These are phyloP conservation scores for Sarocladium strictum DNA, from an alignment of 2,329 filamentous ascomycete species.

Conservation along the genomic window DNA sequence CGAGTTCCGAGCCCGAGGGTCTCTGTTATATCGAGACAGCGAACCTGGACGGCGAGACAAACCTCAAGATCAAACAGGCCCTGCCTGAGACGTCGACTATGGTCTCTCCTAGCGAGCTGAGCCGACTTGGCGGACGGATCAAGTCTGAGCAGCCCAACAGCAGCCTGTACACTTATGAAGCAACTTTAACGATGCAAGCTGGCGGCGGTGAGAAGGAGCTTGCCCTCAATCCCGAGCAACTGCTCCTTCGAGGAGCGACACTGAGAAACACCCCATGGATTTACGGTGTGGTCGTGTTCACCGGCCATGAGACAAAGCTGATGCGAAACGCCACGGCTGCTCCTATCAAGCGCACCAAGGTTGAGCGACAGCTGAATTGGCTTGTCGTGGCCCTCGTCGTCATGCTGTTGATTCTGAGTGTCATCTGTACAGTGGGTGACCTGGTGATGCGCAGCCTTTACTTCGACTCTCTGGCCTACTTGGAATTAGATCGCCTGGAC, in stretches of 20 bases:
- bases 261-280: conserved; percentile 96
- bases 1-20: conserved; percentile 94
- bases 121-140: conserved; percentile 76
- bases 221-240: conserved; percentile 82
- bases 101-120: conserved; percentile 81
- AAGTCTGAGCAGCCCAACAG: conserved; percentile 97
- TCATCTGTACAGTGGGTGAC: conserved; percentile 88
- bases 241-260: conserved; percentile 87
- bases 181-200: conserved; percentile 83
- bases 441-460: conserved; percentile 66
- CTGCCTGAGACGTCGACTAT: conserved; percentile 86
- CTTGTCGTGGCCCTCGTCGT: conserved; percentile 86
- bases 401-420: conserved; percentile 76
- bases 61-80: conserved; percentile 97
- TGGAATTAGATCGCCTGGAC: conserved; percentile 59
- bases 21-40: conserved; percentile 98
- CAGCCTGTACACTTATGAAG: conserved; percentile 97
- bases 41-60: conserved; percentile 81
- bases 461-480: conserved; percentile 61
- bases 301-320: conserved; percentile 92
- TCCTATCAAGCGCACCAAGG: conserved; percentile 95
- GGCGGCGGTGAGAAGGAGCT: conserved; percentile 92
- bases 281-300: conserved; percentile 89
- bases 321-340: conserved; percentile 98
- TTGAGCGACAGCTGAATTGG: conserved; percentile 88